These are phyloP conservation scores for Melastoma candidum DNA, from an alignment of 441 rosid genomes.

Conservation along the genomic window DNA sequence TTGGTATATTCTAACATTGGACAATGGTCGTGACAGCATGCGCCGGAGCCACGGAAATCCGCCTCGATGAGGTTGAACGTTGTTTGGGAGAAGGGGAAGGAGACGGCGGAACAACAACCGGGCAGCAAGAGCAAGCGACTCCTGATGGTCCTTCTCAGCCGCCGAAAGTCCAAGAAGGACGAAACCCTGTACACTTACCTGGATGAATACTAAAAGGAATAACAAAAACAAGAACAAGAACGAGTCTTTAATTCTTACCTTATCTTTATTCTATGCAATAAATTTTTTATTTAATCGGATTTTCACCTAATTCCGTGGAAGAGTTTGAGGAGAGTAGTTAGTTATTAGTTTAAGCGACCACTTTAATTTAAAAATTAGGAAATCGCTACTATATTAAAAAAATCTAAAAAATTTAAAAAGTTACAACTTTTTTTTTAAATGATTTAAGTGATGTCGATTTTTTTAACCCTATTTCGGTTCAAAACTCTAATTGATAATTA, in stretches of 20 bases:
- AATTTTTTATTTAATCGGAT: too few species aligned
- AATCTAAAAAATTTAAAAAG: too few species aligned
- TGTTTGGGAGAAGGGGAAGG: slow-evolving; percentile 44
- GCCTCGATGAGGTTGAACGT: slow-evolving; percentile 49
- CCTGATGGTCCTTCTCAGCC: slow-evolving; percentile 77
- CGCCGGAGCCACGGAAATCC: slow-evolving; percentile 77
- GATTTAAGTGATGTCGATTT: too few species aligned
- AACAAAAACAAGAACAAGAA: background rate
- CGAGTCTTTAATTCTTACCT: slow-evolving; percentile 1
- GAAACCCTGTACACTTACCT: slow-evolving; percentile 75
- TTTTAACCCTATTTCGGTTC: too few species aligned
- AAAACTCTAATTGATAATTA: too few species aligned
- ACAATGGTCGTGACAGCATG: slow-evolving; percentile 34
- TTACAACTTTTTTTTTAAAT: too few species aligned
- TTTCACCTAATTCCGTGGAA: too few species aligned
- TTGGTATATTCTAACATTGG: background rate
- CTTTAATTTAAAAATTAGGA: too few species aligned
- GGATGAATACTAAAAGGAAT: slow-evolving; percentile 54
- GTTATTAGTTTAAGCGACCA: too few species aligned
- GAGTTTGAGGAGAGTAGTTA: too few species aligned
- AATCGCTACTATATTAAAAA: too few species aligned
- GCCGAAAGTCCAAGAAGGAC: slow-evolving; percentile 91
- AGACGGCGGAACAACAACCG: slow-evolving; percentile 29
- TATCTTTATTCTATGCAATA: background rate
- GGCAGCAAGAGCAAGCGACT: slow-evolving; percentile 77